Base-by-base conservation (phyloP, 2,329 filamentous ascomycete species). In the Pseudomassariella vexata region DNA sequence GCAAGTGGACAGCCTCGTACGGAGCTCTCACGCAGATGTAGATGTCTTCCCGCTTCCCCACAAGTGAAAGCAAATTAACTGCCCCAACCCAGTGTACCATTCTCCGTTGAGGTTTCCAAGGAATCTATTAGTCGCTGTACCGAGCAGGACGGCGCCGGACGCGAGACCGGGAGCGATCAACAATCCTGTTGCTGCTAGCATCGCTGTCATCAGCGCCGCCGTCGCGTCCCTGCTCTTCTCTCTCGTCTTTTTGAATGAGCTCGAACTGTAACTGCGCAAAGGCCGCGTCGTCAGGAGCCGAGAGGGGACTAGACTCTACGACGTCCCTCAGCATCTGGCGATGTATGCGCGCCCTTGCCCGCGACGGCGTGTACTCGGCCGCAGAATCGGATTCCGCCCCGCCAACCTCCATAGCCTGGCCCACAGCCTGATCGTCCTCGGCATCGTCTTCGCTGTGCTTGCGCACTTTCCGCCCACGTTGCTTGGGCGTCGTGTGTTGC, bases 91-190 rank as follows among this genome's bases (percentile, higher is more conserved):
- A n/a, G n/a, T n/a, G n/a, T n/a, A n/a, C n/a, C n/a, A n/a, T n/a
- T n/a, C n/a, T n/a, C n/a, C n/a, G n/a, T n/a, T n/a, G n/a, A n/a
- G n/a, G n/a, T n/a, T 12, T 26, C 6, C n/a, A n/a, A n/a, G n/a
- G n/a, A n/a, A n/a, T n/a, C n/a, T n/a, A n/a, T 28, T 46, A 55
- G 30, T 53, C 50, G 12, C 47, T 44, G 30, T 52, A 55, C 33
- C 52, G 40, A 27, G 49, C 49, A 5, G 52, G 52, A 21, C 39
- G 44, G 15, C 47, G 29, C 25, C 34, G 25, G 17, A 27, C 34
- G 30, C 27, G 37, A n/a, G 18, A 25, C 12, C 50, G 48, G 11
- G 18, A 25, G 14, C 50, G 48, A 11, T 50, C 48, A 9, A 42
- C 37, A 19, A 39, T 35, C 6, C 35, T 39, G 18, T 39, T 34